A percentile compares a stretch with the other conserved stretches of the same genome.
Evolutionary conservation across 176 grass and related monocot species (phyloP).

Genomic region (Aegilops sharonensis): DNA sequence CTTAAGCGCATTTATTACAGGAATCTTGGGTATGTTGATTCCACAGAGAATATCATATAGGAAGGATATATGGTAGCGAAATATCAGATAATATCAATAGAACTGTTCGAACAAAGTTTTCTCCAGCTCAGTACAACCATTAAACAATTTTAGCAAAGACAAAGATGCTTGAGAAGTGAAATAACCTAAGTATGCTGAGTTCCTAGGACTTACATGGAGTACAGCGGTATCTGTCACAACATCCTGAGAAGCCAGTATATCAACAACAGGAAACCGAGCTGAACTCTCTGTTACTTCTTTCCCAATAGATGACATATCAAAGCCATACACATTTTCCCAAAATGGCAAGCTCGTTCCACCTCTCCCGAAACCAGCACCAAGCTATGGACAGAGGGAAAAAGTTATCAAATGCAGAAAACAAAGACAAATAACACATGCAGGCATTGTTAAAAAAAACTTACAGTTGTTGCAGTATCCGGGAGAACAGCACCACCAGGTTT

Average conservation of each 20-base stretch:
- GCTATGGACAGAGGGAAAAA: slow-evolving; percentile 35
- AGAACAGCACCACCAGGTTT: slow-evolving; percentile 91
- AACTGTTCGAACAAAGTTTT: too few relatives aligned
- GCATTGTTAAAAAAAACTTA: slow-evolving; percentile 35
- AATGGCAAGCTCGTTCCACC: slow-evolving; percentile 84
- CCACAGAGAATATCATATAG: neutral
- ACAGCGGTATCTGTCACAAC: slow-evolving; percentile 72
- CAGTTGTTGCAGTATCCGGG: slow-evolving; percentile 82
- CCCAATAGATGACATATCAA: slow-evolving; percentile 90
- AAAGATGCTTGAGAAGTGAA: neutral
- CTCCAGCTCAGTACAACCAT: neutral
- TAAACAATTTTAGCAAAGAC: neutral
- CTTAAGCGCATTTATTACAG: neutral
- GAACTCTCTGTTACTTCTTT: slow-evolving; percentile 69
- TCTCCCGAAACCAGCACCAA: slow-evolving; percentile 92
- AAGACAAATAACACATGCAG: slow-evolving; percentile 18
- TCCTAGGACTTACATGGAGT: slow-evolving; percentile 62
- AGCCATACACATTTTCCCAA: slow-evolving; percentile 95
- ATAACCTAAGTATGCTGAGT: neutral
- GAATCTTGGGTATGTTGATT: neutral
- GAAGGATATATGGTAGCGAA: neutral
- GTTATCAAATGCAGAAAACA: too few relatives aligned
- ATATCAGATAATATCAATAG: neutral
- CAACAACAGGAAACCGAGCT: slow-evolving; percentile 64
- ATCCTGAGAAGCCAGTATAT: slow-evolving; percentile 58